Evolutionary conservation across 2,329 filamentous ascomycete species (phyloP).

Genomic region (Alternaria alternata): DNA sequence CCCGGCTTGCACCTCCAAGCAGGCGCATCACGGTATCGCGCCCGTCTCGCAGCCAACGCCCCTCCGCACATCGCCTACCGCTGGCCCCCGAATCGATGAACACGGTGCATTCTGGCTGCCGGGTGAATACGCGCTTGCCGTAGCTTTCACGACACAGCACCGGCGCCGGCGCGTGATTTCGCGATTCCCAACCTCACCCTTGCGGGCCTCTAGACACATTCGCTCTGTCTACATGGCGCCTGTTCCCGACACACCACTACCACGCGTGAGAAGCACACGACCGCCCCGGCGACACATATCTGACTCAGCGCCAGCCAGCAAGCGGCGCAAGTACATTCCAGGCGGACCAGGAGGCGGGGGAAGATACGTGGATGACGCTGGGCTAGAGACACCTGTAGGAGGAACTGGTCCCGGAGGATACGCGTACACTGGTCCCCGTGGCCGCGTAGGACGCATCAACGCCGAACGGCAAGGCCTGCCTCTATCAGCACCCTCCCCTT

Average conservation of each 20-base stretch:
- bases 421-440: conserved; percentile 62
- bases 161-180: conserved; percentile 40
- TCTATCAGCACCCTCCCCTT: conserved; percentile 56
- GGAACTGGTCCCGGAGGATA: conserved; percentile 59
- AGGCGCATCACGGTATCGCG: conserved; percentile 26
- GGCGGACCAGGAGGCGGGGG: conserved; percentile 87
- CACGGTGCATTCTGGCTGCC: conserved; percentile 25
- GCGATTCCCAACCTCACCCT: conserved; percentile 31
- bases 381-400: conserved; percentile 65
- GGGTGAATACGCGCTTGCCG: conserved; percentile 40
- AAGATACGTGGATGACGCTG: conserved; percentile 79
- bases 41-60: conserved; percentile 30
- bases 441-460: conserved; percentile 62
- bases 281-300: conserved; percentile 45
- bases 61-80: conserved; percentile 18
- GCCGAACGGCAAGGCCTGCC: conserved; percentile 52
- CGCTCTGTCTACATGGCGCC: conserved; percentile 44
- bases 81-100: conserved; percentile 33
- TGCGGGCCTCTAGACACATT: conserved; percentile 36
- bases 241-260: conserved; percentile 46
- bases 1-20: conserved; percentile 24
- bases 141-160: conserved; percentile 32
- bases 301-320: conserved; percentile 54
- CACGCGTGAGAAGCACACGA: conserved; percentile 48
- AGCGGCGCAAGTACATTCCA: conserved; percentile 73